Base-by-base conservation (phyloP, 2,329 filamentous ascomycete species). In the Whalleya microplaca region DNA sequence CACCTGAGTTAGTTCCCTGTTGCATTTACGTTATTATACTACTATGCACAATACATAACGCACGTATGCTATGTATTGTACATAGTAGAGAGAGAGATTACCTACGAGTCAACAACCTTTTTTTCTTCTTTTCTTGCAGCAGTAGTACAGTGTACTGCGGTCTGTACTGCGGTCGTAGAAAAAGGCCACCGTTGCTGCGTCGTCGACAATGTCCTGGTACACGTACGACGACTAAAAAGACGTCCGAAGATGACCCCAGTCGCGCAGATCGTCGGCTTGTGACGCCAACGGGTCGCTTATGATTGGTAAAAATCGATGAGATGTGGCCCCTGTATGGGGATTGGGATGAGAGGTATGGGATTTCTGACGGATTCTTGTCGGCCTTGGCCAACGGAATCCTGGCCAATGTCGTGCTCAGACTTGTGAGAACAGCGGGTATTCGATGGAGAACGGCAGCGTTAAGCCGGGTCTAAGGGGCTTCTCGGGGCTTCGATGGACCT, bases 361-460 rank as follows among this genome's bases (percentile, higher is more conserved):
- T 59, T 64, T 56, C 47, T 62, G 53, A 59, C 54, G 62, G 62
- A 62, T 62, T 62, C 59, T 48, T 53, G 48, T 60, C 56, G 49
- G 56, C 50, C 62, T 64, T 64, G 62, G 62, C 61, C 49, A 43
- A 45, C 12, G 21, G 18, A n/a, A 55, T 43, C 40, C 44, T 29
- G 21, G 6, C 58, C 58, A 64, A 61, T 64, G 37, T 16, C 45
- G 12, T 42, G 19, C 45, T 45, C 21, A 21, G 16, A 29, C 23
- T 54, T 52, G 41, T 56, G 53, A 58, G 40, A 51, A 43, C 27
- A 45, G 41, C 56, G 50, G 48, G 50, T 51, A 37, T 49, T 61
- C 20, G 45, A 62, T 62, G 55, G 58, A 51, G 59, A 41, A 62
- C 56, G 54, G 56, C 54, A 58, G 58, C 55, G 53, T 61, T 57